Conservation (phyloP, 805 yeast genomes). For the Sugiyamaella qingdaonensis region DNA sequence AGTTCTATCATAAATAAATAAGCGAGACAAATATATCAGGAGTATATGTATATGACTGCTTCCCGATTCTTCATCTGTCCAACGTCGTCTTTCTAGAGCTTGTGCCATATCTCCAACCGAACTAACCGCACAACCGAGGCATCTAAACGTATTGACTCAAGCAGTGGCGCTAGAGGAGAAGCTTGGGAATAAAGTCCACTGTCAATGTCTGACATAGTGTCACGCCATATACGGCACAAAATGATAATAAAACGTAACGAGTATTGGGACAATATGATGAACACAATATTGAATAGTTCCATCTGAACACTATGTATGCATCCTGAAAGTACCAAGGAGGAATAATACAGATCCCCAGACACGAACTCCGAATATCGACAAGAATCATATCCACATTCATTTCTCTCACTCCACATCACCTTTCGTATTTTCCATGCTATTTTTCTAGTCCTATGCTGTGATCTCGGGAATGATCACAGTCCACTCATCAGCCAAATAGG, state of each 20-base stretch:
- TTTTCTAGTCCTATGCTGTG: too few relatives aligned
- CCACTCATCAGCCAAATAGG: too few relatives aligned
- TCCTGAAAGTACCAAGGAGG: background rate
- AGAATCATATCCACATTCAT: background rate
- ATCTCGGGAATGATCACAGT: too few relatives aligned
- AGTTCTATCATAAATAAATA: too few relatives aligned
- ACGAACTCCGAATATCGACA: constrained; percentile 36
- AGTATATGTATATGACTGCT: too few relatives aligned
- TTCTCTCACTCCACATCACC: constrained; percentile 20
- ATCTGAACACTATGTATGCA: constrained; percentile 47
- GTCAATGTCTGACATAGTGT: constrained; percentile 45
- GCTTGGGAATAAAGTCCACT: constrained; percentile 70
- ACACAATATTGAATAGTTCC: constrained; percentile 57
- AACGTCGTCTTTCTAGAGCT: too few relatives aligned
- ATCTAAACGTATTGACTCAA: constrained; percentile 65
- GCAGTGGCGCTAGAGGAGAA: constrained; percentile 71
- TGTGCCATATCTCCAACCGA: too few relatives aligned
- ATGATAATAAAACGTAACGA: constrained; percentile 55
- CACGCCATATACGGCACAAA: constrained; percentile 45
- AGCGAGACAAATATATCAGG: too few relatives aligned
- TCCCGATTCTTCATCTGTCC: too few relatives aligned
- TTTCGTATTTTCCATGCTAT: constrained; percentile 18
- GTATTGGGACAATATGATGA: constrained; percentile 51
- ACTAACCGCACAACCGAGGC: constrained; percentile 38
- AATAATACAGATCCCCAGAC: constrained; percentile 43